Evolutionary conservation across 2,329 filamentous ascomycete species (phyloP).

Genomic region (Zymoseptoria brevis): DNA sequence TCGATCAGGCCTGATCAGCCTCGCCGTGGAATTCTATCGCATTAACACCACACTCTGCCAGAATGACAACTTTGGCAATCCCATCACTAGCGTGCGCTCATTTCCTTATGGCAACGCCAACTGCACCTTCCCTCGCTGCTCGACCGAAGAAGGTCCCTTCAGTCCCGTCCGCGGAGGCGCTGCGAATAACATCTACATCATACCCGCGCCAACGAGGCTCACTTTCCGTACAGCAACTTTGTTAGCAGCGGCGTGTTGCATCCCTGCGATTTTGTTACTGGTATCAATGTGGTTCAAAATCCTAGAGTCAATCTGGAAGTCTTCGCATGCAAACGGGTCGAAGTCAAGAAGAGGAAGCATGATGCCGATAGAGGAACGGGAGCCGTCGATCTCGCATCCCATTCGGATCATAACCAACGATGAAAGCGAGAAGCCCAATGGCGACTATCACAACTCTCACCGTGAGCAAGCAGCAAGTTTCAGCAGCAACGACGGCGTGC

Average conservation of each 20-base stretch:
- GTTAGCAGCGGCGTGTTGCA: slow-evolving; percentile 55
- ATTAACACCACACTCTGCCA: slow-evolving; percentile 39
- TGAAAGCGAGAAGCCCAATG: neutral
- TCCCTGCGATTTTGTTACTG: slow-evolving; percentile 55
- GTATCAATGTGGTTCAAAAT: slow-evolving; percentile 59
- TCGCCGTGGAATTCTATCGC: slow-evolving; percentile 59
- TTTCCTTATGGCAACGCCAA: slow-evolving; percentile 43
- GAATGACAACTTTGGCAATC: slow-evolving; percentile 32
- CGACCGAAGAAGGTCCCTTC: slow-evolving; percentile 35
- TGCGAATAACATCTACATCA: slow-evolving; percentile 53
- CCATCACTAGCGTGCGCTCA: slow-evolving; percentile 28
- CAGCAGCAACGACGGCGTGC: neutral
- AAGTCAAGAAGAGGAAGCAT: neutral
- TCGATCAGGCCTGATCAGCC: slow-evolving; percentile 47
- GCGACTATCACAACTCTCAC: neutral
- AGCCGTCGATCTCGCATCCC: neutral
- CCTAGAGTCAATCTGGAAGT: slow-evolving; percentile 53
- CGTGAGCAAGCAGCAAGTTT: neutral
- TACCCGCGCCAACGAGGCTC: slow-evolving; percentile 49
- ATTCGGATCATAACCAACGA: neutral
- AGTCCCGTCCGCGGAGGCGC: slow-evolving; percentile 50
- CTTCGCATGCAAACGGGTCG: neutral
- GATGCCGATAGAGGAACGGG: neutral
- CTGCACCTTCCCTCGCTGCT: slow-evolving; percentile 32
- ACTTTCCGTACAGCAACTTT: slow-evolving; percentile 54